Evolutionary conservation across 257 asterid genomes (phyloP).

Genomic region (Thymus quinquecostatus): DNA sequence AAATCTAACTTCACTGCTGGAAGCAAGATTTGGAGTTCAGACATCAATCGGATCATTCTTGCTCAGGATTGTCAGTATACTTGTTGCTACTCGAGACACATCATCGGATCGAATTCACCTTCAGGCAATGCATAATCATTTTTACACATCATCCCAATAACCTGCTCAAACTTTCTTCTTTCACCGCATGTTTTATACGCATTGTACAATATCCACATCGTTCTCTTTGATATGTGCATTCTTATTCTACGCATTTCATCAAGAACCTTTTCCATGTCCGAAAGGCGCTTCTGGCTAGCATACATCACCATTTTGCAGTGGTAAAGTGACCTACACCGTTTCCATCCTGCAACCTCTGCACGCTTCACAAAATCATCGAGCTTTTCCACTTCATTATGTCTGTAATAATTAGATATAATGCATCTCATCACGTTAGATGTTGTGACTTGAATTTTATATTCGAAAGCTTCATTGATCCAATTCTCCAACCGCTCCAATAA

Average conservation of each 20-base stretch:
- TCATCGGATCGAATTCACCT: slow-evolving; percentile 32
- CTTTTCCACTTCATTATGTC: slow-evolving; percentile 72
- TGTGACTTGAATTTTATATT: slow-evolving; percentile 45
- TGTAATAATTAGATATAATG: slow-evolving; percentile 69
- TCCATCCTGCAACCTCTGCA: slow-evolving; percentile 83
- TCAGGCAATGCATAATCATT: slow-evolving; percentile 52
- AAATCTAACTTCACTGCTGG: no score
- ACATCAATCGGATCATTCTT: slow-evolving; percentile 26
- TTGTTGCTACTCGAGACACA: slow-evolving; percentile 13
- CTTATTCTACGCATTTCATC: slow-evolving; percentile 67
- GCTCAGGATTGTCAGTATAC: slow-evolving; percentile 23
- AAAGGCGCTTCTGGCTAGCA: slow-evolving; percentile 58
- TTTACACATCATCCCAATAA: slow-evolving; percentile 70
- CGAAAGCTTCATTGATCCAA: slow-evolving; percentile 64
- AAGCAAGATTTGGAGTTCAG: no score
- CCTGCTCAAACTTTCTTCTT: slow-evolving; percentile 60
- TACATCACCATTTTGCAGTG: slow-evolving; percentile 91
- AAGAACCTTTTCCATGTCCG: slow-evolving; percentile 87
- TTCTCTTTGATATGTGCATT: slow-evolving; percentile 53
- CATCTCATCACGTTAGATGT: slow-evolving; percentile 52
- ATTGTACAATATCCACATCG: slow-evolving; percentile 62
- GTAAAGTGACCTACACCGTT: slow-evolving; percentile 68
- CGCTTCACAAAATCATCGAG: slow-evolving; percentile 62
- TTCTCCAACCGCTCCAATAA: no score
- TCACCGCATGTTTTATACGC: slow-evolving; percentile 57